Evolutionary conservation across 108 stramenopile species (phyloP), one percentile per base, ranked within the genome.

Genomic region (Pseudonitzschia delicatissima): DNA sequence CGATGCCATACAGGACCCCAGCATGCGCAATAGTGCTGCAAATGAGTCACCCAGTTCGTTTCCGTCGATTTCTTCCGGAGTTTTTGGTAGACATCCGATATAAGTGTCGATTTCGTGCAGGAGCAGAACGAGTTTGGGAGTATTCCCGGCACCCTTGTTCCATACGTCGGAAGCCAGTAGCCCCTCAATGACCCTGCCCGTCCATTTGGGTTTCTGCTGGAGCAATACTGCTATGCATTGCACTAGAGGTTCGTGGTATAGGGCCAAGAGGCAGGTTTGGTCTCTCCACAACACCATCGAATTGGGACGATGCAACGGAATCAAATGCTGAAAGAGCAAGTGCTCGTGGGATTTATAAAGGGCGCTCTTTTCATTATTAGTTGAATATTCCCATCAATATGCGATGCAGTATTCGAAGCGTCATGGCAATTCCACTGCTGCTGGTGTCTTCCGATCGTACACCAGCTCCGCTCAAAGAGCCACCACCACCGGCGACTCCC

Each of bases 221-320:
- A 93, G 26, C 9, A 93, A 25, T 21, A 68, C 65, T 4, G 85
- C 88, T 4, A 90, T 83, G 62, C 83, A 85, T 62, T 85, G 83
- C 4, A 84, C 83, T 21, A 93, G 50, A 0, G 84, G 67, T 67
- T 93, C 88, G 63, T 93, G 92, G 65, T 93, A 93, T 20, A 93
- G 52, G 12, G 80, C 82, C 40, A 93, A 59, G 25, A 93, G 50
- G 5, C 87, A 76, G 0, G 79, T 86, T 71, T 93, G 92, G 72
- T 93, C 92, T 59, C 92, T 62, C 92, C 92, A 93, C 37, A 93
- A 70, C 0, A 90, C 87, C 88, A 93, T 84, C 25, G 87, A 81
- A 64, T 76, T 79, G 11, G 92, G 86, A 67, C 77, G 61, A 81
- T 92, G 91, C 35, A 92, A 72, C 9, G 91, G 91, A 36, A 92